Evolutionary conservation across 352 stramenopile species (phyloP), one percentile per base, ranked within the genome.

Genomic region (Globisporangium canariense): DNA sequence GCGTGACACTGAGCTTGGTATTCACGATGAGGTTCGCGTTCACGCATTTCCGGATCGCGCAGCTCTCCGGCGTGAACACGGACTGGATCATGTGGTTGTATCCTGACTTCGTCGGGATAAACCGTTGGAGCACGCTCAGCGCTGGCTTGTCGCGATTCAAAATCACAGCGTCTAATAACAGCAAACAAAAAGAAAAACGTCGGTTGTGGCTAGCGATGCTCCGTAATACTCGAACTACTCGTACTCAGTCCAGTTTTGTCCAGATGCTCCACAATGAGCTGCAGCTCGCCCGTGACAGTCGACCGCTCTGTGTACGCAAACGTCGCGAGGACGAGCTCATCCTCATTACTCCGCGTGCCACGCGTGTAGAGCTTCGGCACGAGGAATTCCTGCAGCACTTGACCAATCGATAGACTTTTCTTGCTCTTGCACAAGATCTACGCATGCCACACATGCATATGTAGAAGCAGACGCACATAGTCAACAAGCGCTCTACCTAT

Each of bases 71-170:
- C 8, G 81, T 89, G 61, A 88, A 90, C 14, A 89, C 70, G 9
- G 74, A 81, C 61, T 88, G 75, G 36, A 90, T 68, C 59, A 72
- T 68, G 64, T 90, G 83, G 56, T 93, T 90, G 66, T 88, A 91
- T 28, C 81, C 78, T 7, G 84, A 90, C 22, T 84, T 77, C 1
- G 80, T 89, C 9, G 78, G 78, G 4, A 93, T 67, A 52, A 88
- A 91, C 13, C 76, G 74, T 64, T 93, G 81, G 32, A 93, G 68
- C 5, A 93, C 73, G 40, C 78, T 86, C 22, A 86, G 40, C 8
- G 67, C 56, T 45, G 80, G 80, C 16, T 85, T 88, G 18, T 89
- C 80, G 9, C 80, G 78, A 16, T 76, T 62, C 57, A 71, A 64
- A 32, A 91, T 63, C 30, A 75, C 46, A 14, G 68, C 68, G 75